Evolutionary conservation across 169 alveolate species (phyloP).

Genomic region (Eimeria mitis): DNA sequence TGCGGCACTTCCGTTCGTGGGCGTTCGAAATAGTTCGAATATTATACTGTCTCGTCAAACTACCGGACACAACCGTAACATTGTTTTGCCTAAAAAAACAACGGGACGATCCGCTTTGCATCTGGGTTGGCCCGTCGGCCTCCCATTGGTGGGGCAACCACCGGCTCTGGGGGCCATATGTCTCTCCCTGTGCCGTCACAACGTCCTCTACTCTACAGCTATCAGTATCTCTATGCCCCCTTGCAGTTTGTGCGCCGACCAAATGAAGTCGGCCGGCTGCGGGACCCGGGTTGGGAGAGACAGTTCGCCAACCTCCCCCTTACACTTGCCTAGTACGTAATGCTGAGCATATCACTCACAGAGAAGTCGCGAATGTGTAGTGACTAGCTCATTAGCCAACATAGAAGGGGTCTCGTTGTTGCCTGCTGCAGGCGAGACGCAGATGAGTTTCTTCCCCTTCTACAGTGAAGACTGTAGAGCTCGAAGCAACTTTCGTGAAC

Average conservation of each 20-base stretch:
- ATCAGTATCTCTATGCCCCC: background rate
- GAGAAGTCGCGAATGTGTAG: background rate
- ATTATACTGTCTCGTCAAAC: background rate
- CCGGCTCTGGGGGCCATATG: background rate
- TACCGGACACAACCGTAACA: background rate
- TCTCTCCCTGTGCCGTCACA: background rate
- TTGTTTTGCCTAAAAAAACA: background rate
- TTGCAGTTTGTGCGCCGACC: background rate
- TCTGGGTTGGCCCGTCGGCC: background rate
- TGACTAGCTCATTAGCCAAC: background rate
- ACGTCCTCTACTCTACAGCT: background rate
- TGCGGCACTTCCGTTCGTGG: background rate
- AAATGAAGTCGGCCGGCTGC: background rate
- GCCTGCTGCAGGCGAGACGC: background rate
- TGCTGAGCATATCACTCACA: background rate
- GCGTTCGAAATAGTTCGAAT: background rate
- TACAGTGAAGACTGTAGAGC: background rate
- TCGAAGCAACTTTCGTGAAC: background rate
- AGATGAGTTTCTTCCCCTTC: background rate
- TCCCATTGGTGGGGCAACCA: background rate
- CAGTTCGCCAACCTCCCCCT: background rate
- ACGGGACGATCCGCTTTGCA: background rate
- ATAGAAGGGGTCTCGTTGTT: background rate
- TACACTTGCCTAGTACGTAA: background rate
- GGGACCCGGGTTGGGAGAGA: background rate